Conservation (phyloP, 202 grass and related monocot genomes). For the Saccharum hybrid region DNA sequence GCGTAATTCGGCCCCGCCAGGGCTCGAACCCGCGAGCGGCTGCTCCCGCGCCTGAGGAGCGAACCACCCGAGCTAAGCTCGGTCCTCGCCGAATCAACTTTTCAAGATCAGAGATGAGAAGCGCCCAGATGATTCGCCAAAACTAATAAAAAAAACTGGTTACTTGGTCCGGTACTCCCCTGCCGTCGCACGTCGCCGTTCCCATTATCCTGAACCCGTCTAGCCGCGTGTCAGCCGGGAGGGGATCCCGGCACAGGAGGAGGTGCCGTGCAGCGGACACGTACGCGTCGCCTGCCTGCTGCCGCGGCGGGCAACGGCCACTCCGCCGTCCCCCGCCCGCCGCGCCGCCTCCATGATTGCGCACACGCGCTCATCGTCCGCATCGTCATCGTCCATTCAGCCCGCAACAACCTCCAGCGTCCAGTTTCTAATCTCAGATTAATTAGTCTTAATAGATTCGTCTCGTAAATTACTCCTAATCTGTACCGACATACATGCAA, state of each 20-base stretch:
- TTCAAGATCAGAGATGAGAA: background rate
- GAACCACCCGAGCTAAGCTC: too few species aligned
- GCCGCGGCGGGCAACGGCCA: background rate
- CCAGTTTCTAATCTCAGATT: too few species aligned
- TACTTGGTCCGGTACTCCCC: background rate
- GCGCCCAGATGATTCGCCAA: background rate
- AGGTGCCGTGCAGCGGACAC: background rate
- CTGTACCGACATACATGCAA: too few species aligned
- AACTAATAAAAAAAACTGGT: background rate
- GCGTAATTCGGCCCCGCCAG: too few species aligned
- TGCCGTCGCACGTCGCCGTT: background rate
- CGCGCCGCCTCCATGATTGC: background rate
- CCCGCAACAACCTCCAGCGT: too few species aligned
- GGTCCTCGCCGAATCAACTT: too few species aligned
- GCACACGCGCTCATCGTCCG: background rate
- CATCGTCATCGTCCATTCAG: background rate
- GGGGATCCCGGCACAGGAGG: background rate
- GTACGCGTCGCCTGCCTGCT: background rate
- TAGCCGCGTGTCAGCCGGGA: background rate
- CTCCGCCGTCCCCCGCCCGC: background rate
- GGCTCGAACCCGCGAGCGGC: too few species aligned
- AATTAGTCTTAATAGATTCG: too few species aligned
- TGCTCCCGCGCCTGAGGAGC: too few species aligned
- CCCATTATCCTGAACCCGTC: background rate
- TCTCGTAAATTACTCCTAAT: too few species aligned